phyloP scores from a whole-genome alignment of 306 rosid genomes.

The Biancaea sappan region DNA sequence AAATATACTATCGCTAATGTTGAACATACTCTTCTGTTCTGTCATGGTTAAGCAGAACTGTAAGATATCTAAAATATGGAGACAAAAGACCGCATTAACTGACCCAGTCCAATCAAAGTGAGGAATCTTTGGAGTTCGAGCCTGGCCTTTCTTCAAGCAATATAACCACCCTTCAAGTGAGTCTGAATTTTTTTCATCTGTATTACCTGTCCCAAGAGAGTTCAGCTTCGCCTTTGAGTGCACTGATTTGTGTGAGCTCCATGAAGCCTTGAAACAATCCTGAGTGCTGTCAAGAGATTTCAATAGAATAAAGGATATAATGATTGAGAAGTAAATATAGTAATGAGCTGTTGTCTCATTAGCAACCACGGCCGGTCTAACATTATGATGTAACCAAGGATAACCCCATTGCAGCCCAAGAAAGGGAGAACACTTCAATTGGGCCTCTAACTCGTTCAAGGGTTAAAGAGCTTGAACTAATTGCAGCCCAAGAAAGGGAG shows the following conservation, averaged over 20 bases:
- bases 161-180: slow-evolving; percentile 72
- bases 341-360: slow-evolving; percentile 11
- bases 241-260: slow-evolving; percentile 89
- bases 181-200: slow-evolving; percentile 49
- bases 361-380: slow-evolving; percentile 25
- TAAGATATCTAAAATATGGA: background rate
- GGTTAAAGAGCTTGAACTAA: no score
- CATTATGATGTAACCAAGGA: no score
- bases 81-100: slow-evolving; percentile 29
- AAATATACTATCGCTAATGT: slow-evolving; percentile 17
- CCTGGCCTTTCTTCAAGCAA: slow-evolving; percentile 81
- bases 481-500: no score
- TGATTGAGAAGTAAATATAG: background rate
- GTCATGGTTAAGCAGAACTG: slow-evolving; percentile 10
- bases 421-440: no score
- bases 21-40: slow-evolving; percentile 2
- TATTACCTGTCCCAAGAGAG: slow-evolving; percentile 44
- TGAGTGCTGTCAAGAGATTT: slow-evolving; percentile 71
- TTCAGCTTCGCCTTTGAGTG: slow-evolving; percentile 69
- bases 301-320: slow-evolving; percentile 22
- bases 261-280: slow-evolving; percentile 94
- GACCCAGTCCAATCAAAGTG: slow-evolving; percentile 98
- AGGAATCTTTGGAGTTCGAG: slow-evolving; percentile 80
- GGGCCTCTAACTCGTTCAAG: no score
- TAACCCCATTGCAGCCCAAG: no score